Percentiles rank a stretch among this genome's conserved stretches.
phyloP scores from a whole-genome alignment of 2,329 filamentous ascomycete genomes.

The Torrubiella hemipterigena region DNA sequence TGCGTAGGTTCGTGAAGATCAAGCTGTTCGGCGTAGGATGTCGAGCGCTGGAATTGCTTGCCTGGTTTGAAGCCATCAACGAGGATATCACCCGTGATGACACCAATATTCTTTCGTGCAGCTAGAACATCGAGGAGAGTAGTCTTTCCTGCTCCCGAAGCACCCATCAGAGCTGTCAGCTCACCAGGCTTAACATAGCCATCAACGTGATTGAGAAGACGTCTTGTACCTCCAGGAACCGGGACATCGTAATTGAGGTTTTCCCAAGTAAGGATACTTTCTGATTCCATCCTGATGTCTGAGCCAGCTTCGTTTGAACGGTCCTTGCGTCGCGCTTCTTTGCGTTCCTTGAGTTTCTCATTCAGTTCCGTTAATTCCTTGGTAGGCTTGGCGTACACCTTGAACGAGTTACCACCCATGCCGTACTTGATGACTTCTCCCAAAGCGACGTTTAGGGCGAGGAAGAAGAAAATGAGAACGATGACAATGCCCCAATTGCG shows the following conservation, averaged over 20 bases:
- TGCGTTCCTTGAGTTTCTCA: slow-evolving; percentile 46
- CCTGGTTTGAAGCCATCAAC: slow-evolving; percentile 45
- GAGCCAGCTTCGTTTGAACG: slow-evolving; percentile 30
- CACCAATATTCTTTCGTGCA: slow-evolving; percentile 47
- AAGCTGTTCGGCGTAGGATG: slow-evolving; percentile 50
- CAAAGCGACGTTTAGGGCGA: slow-evolving; percentile 62
- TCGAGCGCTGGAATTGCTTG: slow-evolving; percentile 48
- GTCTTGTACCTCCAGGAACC: slow-evolving; percentile 41
- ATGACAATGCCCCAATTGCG: slow-evolving; percentile 75
- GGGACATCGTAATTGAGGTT: slow-evolving; percentile 68
- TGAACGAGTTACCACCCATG: slow-evolving; percentile 69
- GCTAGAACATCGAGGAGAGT: slow-evolving; percentile 70
- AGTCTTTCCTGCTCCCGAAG: slow-evolving; percentile 78
- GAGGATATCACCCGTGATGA: slow-evolving; percentile 43
- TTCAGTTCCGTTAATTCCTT: slow-evolving; percentile 57
- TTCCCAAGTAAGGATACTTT: slow-evolving; percentile 74
- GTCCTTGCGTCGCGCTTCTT: slow-evolving; percentile 38
- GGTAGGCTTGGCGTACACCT: slow-evolving; percentile 61
- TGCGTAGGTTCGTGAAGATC: slow-evolving; percentile 51
- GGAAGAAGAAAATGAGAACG: slow-evolving; percentile 62
- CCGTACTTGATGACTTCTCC: slow-evolving; percentile 71
- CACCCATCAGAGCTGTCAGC: slow-evolving; percentile 71
- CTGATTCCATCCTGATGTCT: slow-evolving; percentile 45
- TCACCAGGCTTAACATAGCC: slow-evolving; percentile 69
- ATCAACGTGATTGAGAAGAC: slow-evolving; percentile 41